Base-by-base conservation (phyloP, 2,329 filamentous ascomycete species). In the Juglanconis sp. region DNA sequence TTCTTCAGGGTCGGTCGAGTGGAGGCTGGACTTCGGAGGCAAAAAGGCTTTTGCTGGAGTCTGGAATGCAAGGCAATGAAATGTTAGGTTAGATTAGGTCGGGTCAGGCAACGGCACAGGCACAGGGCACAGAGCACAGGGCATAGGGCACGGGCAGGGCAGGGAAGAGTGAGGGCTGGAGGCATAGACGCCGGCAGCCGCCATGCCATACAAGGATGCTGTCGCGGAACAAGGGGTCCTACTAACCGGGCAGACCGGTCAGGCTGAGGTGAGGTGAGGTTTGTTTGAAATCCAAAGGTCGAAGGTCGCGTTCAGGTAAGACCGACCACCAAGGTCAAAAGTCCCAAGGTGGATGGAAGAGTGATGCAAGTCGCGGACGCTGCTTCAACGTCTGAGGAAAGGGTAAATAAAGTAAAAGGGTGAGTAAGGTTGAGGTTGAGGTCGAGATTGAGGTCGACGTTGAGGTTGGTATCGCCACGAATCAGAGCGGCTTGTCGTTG, bases 401-500 rank as follows among this genome's bases (percentile, higher is more conserved):
- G 2, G 24, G 24, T 24, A 24, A 24, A 24, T 46, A 44, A 42
- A 46, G 17, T 56, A 44, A 10, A 11, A 42, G 11, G 48, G 30
- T 8, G 24, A 24, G 24, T 24, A 24, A 17, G 30, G 47, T 49
- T 31, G 47, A 35, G 4, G 32, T 38, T 24, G 32, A 52, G n/a
- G 4, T 24, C 34, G 49, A 52, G 36, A 17, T 44, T 53, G 51
- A 44, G 36, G 55, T 44, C 46, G 36, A 50, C 13, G 30, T 34
- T 50, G 48, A 56, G 36, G 55, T 6, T 54, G 24, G 24, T 24
- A 24, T 24, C 24, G 24, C 40, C 51, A 54, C 50, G 57, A 40
- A 51, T 51, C 49, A 11, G 3, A 44, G 57, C 44, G 46, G 49
- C 4, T 53, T 49, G 56, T 50, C 57, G 24, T 54, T 42, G 57